These are phyloP conservation scores for Heritiera fomes DNA, from an alignment of 345 rosid genomes.

Conservation along the genomic window DNA sequence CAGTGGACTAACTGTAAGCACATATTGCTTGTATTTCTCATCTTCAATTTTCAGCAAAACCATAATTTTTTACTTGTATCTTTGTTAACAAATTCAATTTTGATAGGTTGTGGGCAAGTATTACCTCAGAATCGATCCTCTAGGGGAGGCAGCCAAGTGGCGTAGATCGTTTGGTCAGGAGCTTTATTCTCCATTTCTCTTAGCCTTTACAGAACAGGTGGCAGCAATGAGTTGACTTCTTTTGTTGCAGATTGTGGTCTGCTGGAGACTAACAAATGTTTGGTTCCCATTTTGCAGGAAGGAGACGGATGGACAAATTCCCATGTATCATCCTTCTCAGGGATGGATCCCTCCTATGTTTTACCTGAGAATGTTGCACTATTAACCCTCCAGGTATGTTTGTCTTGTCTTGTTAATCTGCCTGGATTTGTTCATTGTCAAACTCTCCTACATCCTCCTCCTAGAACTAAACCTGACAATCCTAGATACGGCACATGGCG, in stretches of 20 bases:
- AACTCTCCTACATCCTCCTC: no score
- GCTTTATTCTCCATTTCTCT: conserved; percentile 25
- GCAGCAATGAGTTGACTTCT: neutral
- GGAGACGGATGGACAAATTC: conserved; percentile 20
- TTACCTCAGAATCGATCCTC: conserved; percentile 28
- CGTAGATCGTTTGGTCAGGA: conserved; percentile 29
- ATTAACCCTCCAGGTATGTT: conserved; percentile 24
- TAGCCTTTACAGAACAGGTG: conserved; percentile 30
- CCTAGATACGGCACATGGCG: no score
- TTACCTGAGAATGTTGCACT: conserved; percentile 27
- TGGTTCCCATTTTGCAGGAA: conserved; percentile 18
- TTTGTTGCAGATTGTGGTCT: neutral
- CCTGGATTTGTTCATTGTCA: neutral
- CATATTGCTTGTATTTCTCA: neutral
- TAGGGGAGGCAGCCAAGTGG: conserved; percentile 26
- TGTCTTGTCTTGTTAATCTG: neutral
- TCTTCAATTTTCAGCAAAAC: neutral
- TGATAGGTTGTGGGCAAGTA: conserved; percentile 22
- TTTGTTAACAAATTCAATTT: conserved; percentile 11
- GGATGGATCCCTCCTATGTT: conserved; percentile 20
- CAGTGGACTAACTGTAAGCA: conserved; percentile 63
- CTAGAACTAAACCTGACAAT: no score
- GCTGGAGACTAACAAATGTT: neutral
- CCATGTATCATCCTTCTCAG: conserved; percentile 9
- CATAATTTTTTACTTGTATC: neutral